These are phyloP conservation scores for Phytopythium ostracodes DNA, from an alignment of 352 stramenopile species.

Conservation along the genomic window DNA sequence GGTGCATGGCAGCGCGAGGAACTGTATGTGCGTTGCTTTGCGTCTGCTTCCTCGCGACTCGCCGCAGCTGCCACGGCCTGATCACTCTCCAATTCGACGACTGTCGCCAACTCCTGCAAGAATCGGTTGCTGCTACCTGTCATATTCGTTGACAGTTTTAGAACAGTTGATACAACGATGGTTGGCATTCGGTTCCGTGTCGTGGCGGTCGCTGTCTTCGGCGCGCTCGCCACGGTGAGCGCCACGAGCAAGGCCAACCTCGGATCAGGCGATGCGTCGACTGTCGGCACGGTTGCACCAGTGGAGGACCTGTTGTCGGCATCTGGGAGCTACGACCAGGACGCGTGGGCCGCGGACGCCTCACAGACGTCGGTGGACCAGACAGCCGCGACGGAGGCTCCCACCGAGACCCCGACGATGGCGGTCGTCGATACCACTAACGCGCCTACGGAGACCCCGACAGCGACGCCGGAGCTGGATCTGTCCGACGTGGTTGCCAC, in stretches of 20 bases:
- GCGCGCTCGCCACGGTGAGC: background rate
- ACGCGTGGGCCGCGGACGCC: background rate
- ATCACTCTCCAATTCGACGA: background rate
- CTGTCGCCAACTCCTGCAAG: background rate
- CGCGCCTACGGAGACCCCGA: background rate
- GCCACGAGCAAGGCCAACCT: slow-evolving; percentile 3
- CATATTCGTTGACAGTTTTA: background rate
- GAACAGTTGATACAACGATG: background rate
- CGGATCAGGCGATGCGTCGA: background rate
- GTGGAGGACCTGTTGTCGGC: background rate
- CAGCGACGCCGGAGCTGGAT: slow-evolving; percentile 1
- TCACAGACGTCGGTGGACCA: background rate
- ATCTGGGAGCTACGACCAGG: background rate
- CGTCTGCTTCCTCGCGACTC: background rate
- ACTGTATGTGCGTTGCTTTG: background rate
- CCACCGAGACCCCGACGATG: background rate
- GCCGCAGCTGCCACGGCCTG: background rate
- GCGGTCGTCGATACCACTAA: background rate
- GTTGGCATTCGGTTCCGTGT: background rate
- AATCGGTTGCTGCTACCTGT: background rate
- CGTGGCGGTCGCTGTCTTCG: slow-evolving; percentile 2
- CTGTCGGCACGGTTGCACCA: background rate
- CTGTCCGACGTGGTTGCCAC: background rate
- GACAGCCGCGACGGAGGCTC: background rate
- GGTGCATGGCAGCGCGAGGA: background rate